These are phyloP conservation scores for Pueraria montana DNA, from an alignment of 306 rosid genomes.

Conservation along the genomic window DNA sequence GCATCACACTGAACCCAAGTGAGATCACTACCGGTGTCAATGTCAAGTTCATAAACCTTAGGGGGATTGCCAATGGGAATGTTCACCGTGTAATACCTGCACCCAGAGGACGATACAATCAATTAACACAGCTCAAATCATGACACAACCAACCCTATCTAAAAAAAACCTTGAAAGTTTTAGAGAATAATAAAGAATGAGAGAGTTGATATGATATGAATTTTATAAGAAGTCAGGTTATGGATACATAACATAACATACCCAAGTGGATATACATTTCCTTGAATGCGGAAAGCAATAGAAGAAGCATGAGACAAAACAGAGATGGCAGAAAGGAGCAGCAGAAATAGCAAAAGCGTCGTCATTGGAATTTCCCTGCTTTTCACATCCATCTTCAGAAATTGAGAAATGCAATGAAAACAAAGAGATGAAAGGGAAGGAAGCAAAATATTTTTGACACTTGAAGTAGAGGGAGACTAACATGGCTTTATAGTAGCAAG, in stretches of 20 bases:
- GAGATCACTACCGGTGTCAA: slow-evolving; percentile 90
- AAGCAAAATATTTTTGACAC: too few species aligned
- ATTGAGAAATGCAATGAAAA: too few species aligned
- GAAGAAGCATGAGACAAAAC: slow-evolving; percentile 43
- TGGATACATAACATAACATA: slow-evolving; percentile 50
- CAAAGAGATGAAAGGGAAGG: too few species aligned
- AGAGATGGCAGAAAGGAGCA: background rate
- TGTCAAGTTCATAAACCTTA: slow-evolving; percentile 68
- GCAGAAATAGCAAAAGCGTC: slow-evolving; percentile 37
- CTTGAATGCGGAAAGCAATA: slow-evolving; percentile 53
- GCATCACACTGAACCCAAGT: slow-evolving; percentile 93
- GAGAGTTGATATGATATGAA: background rate
- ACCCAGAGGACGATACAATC: background rate
- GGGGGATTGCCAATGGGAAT: slow-evolving; percentile 74
- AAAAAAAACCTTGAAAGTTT: too few species aligned
- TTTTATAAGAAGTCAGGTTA: background rate
- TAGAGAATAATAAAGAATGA: too few species aligned
- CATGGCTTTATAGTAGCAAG: too few species aligned
- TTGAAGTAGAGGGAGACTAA: too few species aligned
- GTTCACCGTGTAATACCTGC: slow-evolving; percentile 61
- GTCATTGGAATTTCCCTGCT: slow-evolving; percentile 33
- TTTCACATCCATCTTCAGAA: slow-evolving; percentile 22
- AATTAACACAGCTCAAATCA: too few species aligned
- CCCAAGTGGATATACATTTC: slow-evolving; percentile 90
- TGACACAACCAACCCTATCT: too few species aligned